Conservation (phyloP, 2,329 filamentous ascomycete genomes). For the Ophiostoma novo-ulmi region DNA sequence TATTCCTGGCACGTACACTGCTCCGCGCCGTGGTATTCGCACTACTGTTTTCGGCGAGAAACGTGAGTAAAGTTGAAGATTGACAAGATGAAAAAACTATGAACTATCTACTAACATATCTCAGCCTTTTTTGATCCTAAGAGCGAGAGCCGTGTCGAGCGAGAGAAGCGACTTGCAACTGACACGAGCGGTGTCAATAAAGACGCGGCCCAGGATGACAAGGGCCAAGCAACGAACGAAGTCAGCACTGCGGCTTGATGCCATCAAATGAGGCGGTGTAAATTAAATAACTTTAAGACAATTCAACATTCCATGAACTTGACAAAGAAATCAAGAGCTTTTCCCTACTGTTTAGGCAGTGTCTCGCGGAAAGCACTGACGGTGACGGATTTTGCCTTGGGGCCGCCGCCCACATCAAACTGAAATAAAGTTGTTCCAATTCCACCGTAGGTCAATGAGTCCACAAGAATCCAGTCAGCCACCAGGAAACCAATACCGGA, state of each 20-base stretch:
- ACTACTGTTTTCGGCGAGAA: background rate
- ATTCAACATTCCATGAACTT: too few relatives aligned
- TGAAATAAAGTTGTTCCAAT: background rate
- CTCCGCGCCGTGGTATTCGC: conserved; percentile 37
- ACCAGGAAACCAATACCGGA: background rate
- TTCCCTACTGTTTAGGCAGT: background rate
- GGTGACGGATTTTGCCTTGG: background rate
- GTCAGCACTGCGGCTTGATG: background rate
- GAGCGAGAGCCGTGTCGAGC: background rate
- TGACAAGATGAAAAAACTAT: background rate
- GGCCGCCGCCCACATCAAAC: background rate
- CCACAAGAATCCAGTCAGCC: background rate
- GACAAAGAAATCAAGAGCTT: background rate
- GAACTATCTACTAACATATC: background rate
- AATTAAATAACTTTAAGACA: background rate
- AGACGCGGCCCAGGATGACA: background rate
- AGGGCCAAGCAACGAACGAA: background rate
- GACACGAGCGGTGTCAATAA: background rate
- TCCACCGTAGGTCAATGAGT: background rate
- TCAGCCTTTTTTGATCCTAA: background rate
- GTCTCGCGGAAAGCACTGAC: background rate
- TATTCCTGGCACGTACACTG: conserved; percentile 40
- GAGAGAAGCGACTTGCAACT: background rate
- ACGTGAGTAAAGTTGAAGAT: background rate
- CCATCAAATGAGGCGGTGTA: background rate